phyloP scores from a whole-genome alignment of 2,329 filamentous ascomycete species.

The Clonostachys rosea region DNA sequence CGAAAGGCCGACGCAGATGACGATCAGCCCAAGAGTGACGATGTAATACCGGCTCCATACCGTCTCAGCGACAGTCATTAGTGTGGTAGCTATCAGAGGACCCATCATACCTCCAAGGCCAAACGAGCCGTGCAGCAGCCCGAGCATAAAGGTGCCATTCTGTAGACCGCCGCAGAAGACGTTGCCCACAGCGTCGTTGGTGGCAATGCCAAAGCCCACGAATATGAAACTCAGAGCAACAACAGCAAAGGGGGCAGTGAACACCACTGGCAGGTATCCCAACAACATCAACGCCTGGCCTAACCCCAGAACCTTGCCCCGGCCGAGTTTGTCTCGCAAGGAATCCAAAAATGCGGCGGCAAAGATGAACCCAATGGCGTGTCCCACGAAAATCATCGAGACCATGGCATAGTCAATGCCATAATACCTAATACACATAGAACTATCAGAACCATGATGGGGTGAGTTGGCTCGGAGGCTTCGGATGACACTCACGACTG shows the following conservation, averaged over 20 bases:
- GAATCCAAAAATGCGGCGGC: conserved; percentile 67
- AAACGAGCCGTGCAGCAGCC: conserved; percentile 63
- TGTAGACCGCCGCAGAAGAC: conserved; percentile 52
- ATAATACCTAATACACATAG: conserved; percentile 46
- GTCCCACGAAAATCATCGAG: conserved; percentile 77
- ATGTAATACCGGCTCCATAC: conserved; percentile 72
- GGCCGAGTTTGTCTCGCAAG: conserved; percentile 58
- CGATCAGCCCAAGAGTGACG: conserved; percentile 54
- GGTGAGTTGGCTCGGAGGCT: neutral
- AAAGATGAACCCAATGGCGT: conserved; percentile 70
- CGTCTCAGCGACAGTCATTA: conserved; percentile 55
- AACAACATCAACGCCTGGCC: conserved; percentile 50
- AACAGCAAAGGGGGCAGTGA: conserved; percentile 64
- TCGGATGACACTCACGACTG: conserved; percentile 42
- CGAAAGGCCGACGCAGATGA: conserved; percentile 51
- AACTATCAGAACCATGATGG: neutral
- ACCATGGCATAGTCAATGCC: conserved; percentile 72
- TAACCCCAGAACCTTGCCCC: conserved; percentile 58
- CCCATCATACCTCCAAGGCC: conserved; percentile 62
- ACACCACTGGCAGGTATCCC: conserved; percentile 62
- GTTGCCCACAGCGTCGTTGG: conserved; percentile 54
- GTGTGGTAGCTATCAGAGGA: conserved; percentile 69
- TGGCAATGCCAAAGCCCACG: conserved; percentile 53
- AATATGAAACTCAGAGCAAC: conserved; percentile 67
- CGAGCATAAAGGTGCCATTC: conserved; percentile 50